Evolutionary conservation across 2,329 filamentous ascomycete species (phyloP).

Genomic region (Epichloe amarillans): DNA sequence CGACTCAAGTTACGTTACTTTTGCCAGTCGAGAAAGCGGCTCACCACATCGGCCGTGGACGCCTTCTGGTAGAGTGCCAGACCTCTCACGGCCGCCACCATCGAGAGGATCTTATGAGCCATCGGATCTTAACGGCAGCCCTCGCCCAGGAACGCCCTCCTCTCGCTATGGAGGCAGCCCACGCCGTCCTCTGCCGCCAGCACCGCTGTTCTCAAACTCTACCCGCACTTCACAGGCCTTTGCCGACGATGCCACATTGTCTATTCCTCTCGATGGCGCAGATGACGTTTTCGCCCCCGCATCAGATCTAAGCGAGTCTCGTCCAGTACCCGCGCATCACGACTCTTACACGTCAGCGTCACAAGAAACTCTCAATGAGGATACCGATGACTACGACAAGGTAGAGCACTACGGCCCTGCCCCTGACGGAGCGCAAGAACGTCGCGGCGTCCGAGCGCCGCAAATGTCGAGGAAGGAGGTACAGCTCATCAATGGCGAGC

Average conservation of each 20-base stretch:
- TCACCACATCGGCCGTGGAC: conserved; percentile 48
- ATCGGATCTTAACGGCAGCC: conserved; percentile 75
- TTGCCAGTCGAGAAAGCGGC: conserved; percentile 29
- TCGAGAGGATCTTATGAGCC: conserved; percentile 69
- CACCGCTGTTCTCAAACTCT: conserved; percentile 63
- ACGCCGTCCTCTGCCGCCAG: conserved; percentile 73
- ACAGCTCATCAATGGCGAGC: conserved; percentile 89
- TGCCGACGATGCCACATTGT: conserved; percentile 55
- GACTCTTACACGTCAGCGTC: conserved; percentile 44
- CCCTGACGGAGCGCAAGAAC: conserved; percentile 72
- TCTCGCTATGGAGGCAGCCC: conserved; percentile 82
- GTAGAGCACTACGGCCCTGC: conserved; percentile 77
- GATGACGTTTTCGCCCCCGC: conserved; percentile 65
- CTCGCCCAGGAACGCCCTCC: conserved; percentile 79
- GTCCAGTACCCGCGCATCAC: conserved; percentile 34
- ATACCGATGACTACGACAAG: conserved; percentile 34
- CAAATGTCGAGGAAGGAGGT: conserved; percentile 92
- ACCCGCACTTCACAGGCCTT: conserved; percentile 37
- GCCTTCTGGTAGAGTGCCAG: conserved; percentile 36
- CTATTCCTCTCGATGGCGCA: conserved; percentile 52
- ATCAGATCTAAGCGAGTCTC: conserved; percentile 38
- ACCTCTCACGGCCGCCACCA: conserved; percentile 60
- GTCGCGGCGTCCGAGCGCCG: conserved; percentile 72
- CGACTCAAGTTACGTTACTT: conserved; percentile 50
- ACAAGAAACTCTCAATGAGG: conserved; percentile 41